A percentile compares a stretch with the other conserved stretches of the same genome.
These are phyloP conservation scores for Antrodiella citrinella DNA, from an alignment of 768 basidiomycete species.

Conservation along the genomic window DNA sequence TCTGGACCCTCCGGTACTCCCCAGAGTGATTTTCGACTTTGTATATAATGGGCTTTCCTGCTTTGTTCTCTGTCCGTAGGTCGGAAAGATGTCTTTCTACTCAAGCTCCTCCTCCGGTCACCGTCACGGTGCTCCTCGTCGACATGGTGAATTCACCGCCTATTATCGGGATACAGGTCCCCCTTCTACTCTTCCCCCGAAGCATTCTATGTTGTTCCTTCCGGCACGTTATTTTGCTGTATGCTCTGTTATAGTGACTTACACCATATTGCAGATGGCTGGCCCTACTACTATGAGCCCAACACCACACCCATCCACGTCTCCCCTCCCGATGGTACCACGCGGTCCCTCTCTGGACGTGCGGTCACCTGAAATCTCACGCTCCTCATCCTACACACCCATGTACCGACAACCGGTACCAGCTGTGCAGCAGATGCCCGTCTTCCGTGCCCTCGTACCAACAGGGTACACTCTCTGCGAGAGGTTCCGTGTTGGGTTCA, in stretches of 20 bases:
- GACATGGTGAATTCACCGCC: not conserved
- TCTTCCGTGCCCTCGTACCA: not conserved
- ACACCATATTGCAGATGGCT: not conserved
- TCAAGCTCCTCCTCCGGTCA: not conserved
- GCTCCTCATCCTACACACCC: not conserved
- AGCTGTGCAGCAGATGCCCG: not conserved
- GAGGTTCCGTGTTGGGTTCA: not conserved
- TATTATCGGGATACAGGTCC: not conserved
- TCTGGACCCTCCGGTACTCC: not conserved
- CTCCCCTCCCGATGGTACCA: not conserved
- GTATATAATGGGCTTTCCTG: not conserved
- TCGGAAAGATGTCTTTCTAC: not conserved
- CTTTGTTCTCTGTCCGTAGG: not conserved
- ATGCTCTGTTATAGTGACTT: not conserved
- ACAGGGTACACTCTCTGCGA: not conserved
- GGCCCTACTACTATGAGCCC: not conserved
- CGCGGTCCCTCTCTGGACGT: not conserved
- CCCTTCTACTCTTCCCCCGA: not conserved
- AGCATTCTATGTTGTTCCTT: not conserved
- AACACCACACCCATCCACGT: not conserved
- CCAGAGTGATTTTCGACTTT: not conserved
- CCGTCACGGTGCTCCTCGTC: not conserved
- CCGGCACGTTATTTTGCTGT: not conserved
- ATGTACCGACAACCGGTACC: not conserved
- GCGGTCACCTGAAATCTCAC: too few species aligned